Evolutionary conservation across 108 stramenopile species (phyloP).

Genomic region (Cyclostephanos tholiformis): DNA sequence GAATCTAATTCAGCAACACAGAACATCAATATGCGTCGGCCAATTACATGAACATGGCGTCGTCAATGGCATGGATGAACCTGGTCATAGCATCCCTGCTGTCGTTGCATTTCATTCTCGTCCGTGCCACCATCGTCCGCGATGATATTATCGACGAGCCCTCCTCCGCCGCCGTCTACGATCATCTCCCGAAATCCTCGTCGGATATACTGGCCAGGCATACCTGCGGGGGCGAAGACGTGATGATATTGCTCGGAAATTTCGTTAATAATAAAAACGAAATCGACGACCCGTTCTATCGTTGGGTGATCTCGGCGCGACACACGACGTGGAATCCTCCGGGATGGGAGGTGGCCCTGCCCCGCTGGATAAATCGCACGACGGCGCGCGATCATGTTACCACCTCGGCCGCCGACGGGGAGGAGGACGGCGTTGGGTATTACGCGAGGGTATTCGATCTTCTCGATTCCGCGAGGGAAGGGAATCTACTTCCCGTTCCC

Average conservation of each 20-base stretch:
- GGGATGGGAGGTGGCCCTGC: constrained; percentile 31
- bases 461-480: constrained; percentile 29
- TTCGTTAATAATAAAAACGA: background rate
- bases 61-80: background rate
- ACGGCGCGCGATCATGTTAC: background rate
- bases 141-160: background rate
- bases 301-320: constrained; percentile 27
- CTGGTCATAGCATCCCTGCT: background rate
- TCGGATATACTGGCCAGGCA: constrained; percentile 8
- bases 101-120: background rate
- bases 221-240: constrained; percentile 7
- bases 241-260: background rate
- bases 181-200: constrained; percentile 24
- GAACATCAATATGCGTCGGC: no score
- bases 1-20: no score
- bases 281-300: constrained; percentile 16
- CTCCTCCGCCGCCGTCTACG: background rate
- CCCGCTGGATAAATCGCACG: background rate
- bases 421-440: constrained; percentile 1
- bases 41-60: background rate
- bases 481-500: constrained; percentile 20
- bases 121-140: background rate
- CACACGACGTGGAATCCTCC: constrained; percentile 23
- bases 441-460: constrained; percentile 48
- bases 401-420: background rate